phyloP scores from a whole-genome alignment of 2,329 filamentous ascomycete genomes.

The Lecanosticta acicola region DNA sequence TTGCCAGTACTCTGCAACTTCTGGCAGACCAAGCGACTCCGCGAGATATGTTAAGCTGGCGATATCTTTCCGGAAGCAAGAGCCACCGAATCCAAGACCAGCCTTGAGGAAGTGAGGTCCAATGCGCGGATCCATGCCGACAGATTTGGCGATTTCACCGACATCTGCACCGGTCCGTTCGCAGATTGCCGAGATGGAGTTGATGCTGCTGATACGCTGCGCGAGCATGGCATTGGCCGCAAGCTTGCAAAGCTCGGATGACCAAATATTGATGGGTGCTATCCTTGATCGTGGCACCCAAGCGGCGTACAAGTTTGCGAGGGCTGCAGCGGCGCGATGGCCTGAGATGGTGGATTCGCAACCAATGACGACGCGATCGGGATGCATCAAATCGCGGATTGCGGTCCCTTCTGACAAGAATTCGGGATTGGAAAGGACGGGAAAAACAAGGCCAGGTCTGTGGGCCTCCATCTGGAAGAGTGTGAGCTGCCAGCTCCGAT shows the following conservation, averaged over 20 bases:
- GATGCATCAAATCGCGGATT: slow-evolving; percentile 61
- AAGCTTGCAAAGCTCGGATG: slow-evolving; percentile 70
- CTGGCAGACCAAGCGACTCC: slow-evolving; percentile 60
- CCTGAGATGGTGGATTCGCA: slow-evolving; percentile 57
- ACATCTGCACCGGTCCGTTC: slow-evolving; percentile 71
- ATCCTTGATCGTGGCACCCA: slow-evolving; percentile 66
- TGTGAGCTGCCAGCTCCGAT: not conserved
- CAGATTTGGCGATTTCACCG: slow-evolving; percentile 55
- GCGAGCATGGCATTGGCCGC: slow-evolving; percentile 74
- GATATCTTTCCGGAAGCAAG: slow-evolving; percentile 75
- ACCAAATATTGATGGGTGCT: slow-evolving; percentile 67
- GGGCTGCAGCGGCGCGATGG: slow-evolving; percentile 54
- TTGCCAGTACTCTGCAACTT: slow-evolving; percentile 70
- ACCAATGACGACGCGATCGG: slow-evolving; percentile 72
- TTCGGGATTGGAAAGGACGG: slow-evolving; percentile 74
- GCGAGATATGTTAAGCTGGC: slow-evolving; percentile 68
- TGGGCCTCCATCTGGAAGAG: slow-evolving; percentile 37
- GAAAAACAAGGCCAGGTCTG: slow-evolving; percentile 64
- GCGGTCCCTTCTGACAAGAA: slow-evolving; percentile 74
- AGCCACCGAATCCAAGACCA: slow-evolving; percentile 70
- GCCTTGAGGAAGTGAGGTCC: slow-evolving; percentile 67
- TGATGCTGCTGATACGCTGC: slow-evolving; percentile 74
- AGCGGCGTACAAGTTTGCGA: slow-evolving; percentile 60
- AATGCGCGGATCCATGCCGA: slow-evolving; percentile 58
- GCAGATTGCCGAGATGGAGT: slow-evolving; percentile 70